Percentiles rank a stretch among this genome's conserved stretches.
Conservation (phyloP, 345 rosid species). For the Erucastrum elatum region DNA sequence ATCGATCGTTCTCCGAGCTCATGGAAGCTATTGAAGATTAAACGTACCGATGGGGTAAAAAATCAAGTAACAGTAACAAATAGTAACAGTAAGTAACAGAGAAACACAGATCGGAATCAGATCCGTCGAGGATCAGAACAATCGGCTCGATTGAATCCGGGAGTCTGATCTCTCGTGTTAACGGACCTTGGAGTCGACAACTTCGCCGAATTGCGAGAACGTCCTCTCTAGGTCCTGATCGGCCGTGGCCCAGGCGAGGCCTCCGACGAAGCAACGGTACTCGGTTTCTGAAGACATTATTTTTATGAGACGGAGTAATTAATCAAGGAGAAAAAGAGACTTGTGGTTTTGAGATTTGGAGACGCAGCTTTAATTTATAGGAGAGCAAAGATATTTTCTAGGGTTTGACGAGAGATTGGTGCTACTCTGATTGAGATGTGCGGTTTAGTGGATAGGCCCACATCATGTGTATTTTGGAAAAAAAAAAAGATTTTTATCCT, state of each 20-base stretch:
- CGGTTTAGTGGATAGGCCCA: slow-evolving; percentile 35
- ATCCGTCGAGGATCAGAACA: slow-evolving; percentile 41
- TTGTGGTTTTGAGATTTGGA: neutral
- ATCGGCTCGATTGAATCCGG: slow-evolving; percentile 31
- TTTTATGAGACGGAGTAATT: neutral
- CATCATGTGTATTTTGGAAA: slow-evolving; percentile 25
- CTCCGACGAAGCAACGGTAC: slow-evolving; percentile 91
- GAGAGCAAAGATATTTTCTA: neutral
- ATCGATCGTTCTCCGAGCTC: slow-evolving; percentile 76
- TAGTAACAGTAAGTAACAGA: slow-evolving; percentile 58
- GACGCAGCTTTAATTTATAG: slow-evolving; percentile 23
- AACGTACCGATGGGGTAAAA: slow-evolving; percentile 71
- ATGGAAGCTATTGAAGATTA: slow-evolving; percentile 58
- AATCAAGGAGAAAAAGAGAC: neutral
- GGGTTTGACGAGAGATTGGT: neutral
- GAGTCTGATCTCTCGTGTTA: slow-evolving; percentile 41
- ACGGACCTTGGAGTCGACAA: slow-evolving; percentile 98
- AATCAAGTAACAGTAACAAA: slow-evolving; percentile 64
- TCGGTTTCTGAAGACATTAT: slow-evolving; percentile 55
- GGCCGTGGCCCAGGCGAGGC: slow-evolving; percentile 90
- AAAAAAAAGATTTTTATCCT: slow-evolving; percentile 15
- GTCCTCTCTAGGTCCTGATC: slow-evolving; percentile 55
- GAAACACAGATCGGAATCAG: slow-evolving; percentile 44
- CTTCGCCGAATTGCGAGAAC: slow-evolving; percentile 65
- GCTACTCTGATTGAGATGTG: slow-evolving; percentile 14